Base-by-base conservation (phyloP, 2,329 filamentous ascomycete genomes). In the Aphanocladium album region DNA sequence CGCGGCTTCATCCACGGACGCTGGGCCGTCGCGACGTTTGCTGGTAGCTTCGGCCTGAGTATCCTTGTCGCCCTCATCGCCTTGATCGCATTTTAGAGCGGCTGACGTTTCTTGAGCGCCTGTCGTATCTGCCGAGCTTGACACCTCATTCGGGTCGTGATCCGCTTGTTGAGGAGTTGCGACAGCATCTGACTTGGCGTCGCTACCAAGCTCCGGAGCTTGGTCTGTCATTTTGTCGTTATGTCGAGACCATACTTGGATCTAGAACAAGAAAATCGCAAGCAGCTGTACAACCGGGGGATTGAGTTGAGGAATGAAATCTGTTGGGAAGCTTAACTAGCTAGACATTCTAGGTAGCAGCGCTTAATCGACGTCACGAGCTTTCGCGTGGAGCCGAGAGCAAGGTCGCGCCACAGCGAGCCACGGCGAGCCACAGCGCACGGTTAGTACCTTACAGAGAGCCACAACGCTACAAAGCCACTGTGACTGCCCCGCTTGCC, bases 301-400 rank as follows among this genome's bases (percentile, higher is more conserved):
- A 52, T 57, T 25, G 35, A 27, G 11, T 52, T 45, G 47, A 23
- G 47, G 17, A 19, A 52, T 27, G 53, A 30, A 45, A 21, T 30
- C 39, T 51, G 37, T 55, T 43, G 53, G 19, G 60, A 47, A 39
- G 47, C 47, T 47, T 39, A 50, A 37, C 37, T 46, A 50, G 45
- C 43, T 4, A 11, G 51, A n/a, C 21, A 8, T n/a, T 21, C 19
- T 53, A 53, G 17, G 25, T 57, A 5, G 5, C 21, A 43, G 41
- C 21, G 53, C 33, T 51, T 16, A 63, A 70, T 68, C 71, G 71
- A 72, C 62, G 62, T 64, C 57, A 64, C 62, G 62, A 61, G 62
- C 62, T 57, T 52, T 57, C 60, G 61, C 57, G 51, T 45, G 55
- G 50, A 52, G 57, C 51, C 23, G 35, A 23, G 50, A 17, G 16